Conservation (phyloP, 495 filamentous ascomycete species). For the Aspergillus mulundensis region DNA sequence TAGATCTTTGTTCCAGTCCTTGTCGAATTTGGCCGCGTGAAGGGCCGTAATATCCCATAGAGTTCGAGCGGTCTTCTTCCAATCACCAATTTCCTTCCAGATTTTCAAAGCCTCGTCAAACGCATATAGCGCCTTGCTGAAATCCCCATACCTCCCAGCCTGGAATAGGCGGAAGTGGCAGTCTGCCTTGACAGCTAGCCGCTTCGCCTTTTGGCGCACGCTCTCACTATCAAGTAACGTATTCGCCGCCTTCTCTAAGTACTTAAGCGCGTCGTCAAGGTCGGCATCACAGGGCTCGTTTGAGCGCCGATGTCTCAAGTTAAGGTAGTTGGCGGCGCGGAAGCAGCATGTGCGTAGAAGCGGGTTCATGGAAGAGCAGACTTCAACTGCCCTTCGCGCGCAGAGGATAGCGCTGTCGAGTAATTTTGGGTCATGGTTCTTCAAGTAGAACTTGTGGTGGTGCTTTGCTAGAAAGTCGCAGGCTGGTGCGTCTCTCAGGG, state of each 20-base stretch:
- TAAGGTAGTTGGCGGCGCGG: background rate
- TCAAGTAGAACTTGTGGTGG: background rate
- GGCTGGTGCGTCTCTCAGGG: background rate
- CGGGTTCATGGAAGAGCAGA: background rate
- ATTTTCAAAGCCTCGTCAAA: no score
- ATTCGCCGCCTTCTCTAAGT: no score
- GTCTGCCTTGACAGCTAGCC: background rate
- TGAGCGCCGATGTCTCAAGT: background rate
- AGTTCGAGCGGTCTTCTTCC: no score
- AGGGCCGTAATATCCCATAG: no score
- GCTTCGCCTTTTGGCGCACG: no score
- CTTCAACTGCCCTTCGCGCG: background rate
- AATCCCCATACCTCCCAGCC: background rate
- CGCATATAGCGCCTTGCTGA: no score
- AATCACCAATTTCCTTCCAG: no score
- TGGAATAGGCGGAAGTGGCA: background rate
- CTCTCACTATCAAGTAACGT: no score
- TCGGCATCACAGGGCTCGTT: no score
- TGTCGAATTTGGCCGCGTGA: no score
- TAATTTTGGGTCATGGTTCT: background rate
- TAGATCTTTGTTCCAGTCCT: no score
- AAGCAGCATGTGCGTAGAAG: background rate
- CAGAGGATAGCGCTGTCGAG: background rate
- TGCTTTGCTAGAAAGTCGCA: background rate
- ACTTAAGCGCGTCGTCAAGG: no score